A percentile compares a stretch with the other conserved stretches of the same genome.
These are phyloP conservation scores for Ganoderma sinense DNA, from an alignment of 1,284 basidiomycete species.

Conservation along the genomic window DNA sequence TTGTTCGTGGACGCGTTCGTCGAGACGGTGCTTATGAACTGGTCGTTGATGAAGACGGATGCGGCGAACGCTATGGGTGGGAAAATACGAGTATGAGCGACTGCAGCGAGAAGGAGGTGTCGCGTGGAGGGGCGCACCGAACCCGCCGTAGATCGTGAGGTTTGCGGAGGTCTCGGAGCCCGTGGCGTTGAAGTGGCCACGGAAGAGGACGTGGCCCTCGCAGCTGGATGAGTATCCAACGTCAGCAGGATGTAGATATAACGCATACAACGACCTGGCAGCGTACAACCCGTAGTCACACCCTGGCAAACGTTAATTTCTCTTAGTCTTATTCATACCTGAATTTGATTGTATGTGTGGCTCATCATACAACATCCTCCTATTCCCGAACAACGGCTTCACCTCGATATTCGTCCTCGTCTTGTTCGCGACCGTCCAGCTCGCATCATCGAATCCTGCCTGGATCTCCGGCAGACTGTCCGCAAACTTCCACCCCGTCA, in stretches of 20 bases:
- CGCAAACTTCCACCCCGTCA: constrained; percentile 72
- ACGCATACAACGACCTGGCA: not conserved
- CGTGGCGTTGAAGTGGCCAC: constrained; percentile 62
- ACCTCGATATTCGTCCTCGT: constrained; percentile 76
- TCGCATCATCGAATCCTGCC: constrained; percentile 60
- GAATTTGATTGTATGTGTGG: not conserved
- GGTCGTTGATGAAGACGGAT: constrained; percentile 79
- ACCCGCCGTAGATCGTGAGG: constrained; percentile 80
- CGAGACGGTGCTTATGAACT: constrained; percentile 72
- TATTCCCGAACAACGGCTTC: constrained; percentile 75
- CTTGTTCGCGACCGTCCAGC: constrained; percentile 72
- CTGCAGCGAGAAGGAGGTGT: no score
- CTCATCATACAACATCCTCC: constrained; percentile 67
- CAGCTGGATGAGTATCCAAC: no score
- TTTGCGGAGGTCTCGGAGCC: constrained; percentile 67
- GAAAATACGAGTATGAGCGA: not conserved
- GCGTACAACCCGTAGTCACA: constrained; percentile 85
- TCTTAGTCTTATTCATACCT: not conserved
- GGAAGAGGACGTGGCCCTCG: constrained; percentile 29
- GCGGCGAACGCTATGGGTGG: constrained; percentile 71
- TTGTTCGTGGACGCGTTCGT: no score
- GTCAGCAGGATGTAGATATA: not conserved
- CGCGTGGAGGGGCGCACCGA: constrained; percentile 61
- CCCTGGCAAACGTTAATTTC: constrained; percentile 34
- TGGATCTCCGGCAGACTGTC: constrained; percentile 77